Percentiles rank a stretch among this genome's conserved stretches.
Evolutionary conservation across 306 rosid genomes (phyloP).

Genomic region (Castanopsis chinensis): DNA sequence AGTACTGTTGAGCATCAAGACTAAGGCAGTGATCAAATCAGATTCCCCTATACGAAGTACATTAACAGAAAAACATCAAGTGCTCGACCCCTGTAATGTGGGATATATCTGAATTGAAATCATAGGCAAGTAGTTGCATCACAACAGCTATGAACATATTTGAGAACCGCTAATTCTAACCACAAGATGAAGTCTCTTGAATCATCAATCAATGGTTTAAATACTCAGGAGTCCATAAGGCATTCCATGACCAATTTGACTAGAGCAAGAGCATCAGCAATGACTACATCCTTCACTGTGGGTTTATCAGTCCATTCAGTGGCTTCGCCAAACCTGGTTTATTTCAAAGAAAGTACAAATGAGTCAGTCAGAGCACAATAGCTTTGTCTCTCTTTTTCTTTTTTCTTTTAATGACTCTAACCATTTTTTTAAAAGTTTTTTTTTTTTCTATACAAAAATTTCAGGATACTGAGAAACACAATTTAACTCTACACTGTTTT

Average conservation of each 20-base stretch:
- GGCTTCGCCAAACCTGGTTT: constrained; percentile 59
- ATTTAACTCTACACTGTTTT: neutral
- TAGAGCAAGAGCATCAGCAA: constrained; percentile 55
- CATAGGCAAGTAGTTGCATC: neutral
- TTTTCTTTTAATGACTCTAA: neutral
- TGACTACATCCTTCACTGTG: too few species aligned
- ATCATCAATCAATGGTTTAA: too few species aligned
- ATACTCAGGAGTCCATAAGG: constrained; percentile 43
- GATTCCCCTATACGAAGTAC: neutral
- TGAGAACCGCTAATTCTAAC: neutral
- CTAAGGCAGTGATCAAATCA: neutral
- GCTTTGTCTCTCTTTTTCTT: neutral
- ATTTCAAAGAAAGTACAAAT: constrained; percentile 11
- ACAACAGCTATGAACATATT: neutral
- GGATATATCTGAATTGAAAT: neutral
- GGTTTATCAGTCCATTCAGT: too few species aligned
- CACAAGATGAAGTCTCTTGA: too few species aligned
- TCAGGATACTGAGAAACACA: neutral
- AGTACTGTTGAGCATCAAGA: too few species aligned
- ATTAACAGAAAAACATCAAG: neutral
- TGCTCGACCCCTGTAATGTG: neutral
- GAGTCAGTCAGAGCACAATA: neutral
- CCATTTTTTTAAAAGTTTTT: neutral
- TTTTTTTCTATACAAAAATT: neutral
- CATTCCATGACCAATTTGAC: constrained; percentile 72